A percentile compares a stretch with the other conserved stretches of the same genome.
Evolutionary conservation across 1,284 basidiomycete species (phyloP).

Genomic region (Pseudozyma tsukubaensis): DNA sequence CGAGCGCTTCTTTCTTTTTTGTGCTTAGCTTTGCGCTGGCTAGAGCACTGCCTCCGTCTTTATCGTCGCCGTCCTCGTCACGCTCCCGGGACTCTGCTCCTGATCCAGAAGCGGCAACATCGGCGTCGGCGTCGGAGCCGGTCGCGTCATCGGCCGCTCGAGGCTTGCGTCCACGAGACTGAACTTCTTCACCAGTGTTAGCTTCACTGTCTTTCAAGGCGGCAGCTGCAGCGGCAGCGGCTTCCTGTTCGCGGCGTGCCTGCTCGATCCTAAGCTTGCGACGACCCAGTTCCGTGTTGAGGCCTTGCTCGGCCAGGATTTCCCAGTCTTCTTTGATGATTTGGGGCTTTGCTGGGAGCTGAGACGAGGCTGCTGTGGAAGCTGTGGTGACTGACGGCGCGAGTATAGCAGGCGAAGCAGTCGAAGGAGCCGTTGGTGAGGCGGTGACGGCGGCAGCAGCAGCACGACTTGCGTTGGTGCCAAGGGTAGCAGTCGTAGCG

Average conservation of each 20-base stretch:
- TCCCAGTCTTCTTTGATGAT: constrained; percentile 57
- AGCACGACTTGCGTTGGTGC: background rate
- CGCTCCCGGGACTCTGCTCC: constrained; percentile 33
- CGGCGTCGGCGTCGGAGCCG: constrained; percentile 25
- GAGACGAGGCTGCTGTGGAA: constrained; percentile 16
- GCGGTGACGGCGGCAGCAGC: background rate
- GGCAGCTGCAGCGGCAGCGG: constrained; percentile 25
- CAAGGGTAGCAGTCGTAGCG: background rate
- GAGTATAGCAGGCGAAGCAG: background rate
- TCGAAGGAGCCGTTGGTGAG: background rate
- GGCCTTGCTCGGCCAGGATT: constrained; percentile 51
- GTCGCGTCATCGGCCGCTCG: constrained; percentile 22
- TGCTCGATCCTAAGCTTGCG: constrained; percentile 51
- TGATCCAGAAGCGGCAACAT: constrained; percentile 6
- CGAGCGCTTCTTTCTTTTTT: constrained; percentile 78
- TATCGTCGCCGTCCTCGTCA: constrained; percentile 46
- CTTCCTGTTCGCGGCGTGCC: constrained; percentile 37
- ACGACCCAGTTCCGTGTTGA: constrained; percentile 55
- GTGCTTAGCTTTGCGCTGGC: constrained; percentile 65
- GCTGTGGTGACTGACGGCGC: background rate
- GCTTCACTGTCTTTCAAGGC: constrained; percentile 12
- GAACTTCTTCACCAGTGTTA: constrained; percentile 9
- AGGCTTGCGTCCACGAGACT: constrained; percentile 26
- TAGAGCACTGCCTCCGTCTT: constrained; percentile 59
- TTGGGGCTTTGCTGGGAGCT: constrained; percentile 38